phyloP scores from a whole-genome alignment of 2,329 filamentous ascomycete species.

The Xylaria sp. region DNA sequence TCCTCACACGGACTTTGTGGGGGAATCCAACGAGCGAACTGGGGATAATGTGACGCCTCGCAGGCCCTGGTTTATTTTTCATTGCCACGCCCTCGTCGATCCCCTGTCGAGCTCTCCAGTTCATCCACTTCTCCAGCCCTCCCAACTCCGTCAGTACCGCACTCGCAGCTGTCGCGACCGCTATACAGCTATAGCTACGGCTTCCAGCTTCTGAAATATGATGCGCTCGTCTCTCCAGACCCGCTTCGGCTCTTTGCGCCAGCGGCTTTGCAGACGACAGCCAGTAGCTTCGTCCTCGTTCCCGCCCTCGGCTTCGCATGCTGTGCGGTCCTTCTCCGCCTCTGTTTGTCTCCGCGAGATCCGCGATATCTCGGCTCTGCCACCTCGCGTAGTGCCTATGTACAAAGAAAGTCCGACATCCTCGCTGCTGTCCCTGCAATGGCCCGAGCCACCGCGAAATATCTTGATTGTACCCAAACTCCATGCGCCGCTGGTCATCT shows the following conservation, averaged over 20 bases:
- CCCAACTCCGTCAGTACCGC: background rate
- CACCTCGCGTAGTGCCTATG: conserved; percentile 53
- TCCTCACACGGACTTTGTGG: background rate
- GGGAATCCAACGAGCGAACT: background rate
- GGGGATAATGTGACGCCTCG: conserved; percentile 13
- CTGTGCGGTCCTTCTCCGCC: conserved; percentile 44
- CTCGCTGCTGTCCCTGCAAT: conserved; percentile 51
- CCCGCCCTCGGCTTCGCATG: background rate
- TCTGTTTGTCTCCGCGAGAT: conserved; percentile 44
- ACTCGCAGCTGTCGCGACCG: background rate
- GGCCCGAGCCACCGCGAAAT: conserved; percentile 50
- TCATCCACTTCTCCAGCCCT: background rate
- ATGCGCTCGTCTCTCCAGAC: conserved; percentile 1
- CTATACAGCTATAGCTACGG: background rate
- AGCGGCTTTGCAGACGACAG: conserved; percentile 4
- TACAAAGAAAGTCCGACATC: conserved; percentile 56
- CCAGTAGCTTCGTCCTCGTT: background rate
- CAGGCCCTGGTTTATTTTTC: background rate
- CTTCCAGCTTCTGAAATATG: conserved; percentile 11
- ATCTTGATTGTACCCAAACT: conserved; percentile 56
- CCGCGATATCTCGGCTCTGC: conserved; percentile 45
- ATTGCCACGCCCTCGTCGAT: background rate
- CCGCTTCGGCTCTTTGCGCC: background rate
- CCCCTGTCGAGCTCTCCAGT: background rate
- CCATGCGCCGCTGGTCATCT: conserved; percentile 47